Conservation (phyloP, 2,329 filamentous ascomycete genomes). For the Monilinia laxa region DNA sequence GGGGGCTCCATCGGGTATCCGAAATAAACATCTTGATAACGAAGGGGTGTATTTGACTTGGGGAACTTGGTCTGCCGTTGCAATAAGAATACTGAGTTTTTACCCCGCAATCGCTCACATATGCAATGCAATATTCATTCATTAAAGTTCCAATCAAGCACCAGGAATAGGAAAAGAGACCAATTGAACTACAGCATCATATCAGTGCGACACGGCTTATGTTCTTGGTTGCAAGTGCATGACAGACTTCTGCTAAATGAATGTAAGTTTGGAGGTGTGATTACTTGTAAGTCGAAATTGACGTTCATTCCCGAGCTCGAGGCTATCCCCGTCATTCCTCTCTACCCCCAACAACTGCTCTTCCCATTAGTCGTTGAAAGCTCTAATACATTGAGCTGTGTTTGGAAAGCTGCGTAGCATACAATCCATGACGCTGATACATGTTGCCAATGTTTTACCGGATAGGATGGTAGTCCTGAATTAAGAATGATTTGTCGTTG, state of each 20-base stretch:
- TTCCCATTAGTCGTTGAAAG: not conserved
- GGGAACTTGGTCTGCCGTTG: not conserved
- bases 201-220: not conserved
- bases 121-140: not conserved
- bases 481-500: not conserved
- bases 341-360: not conserved
- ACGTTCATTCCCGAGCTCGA: not conserved
- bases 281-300: not conserved
- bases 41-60: not conserved
- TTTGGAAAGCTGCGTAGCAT: not conserved
- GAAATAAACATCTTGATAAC: too few species aligned
- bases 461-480: not conserved
- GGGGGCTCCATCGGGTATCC: not conserved
- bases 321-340: not conserved
- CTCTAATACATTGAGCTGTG: not conserved
- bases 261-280: not conserved
- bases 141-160: conserved; percentile 6
- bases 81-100: not conserved
- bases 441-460: not conserved
- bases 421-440: not conserved
- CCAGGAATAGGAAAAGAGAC: not conserved
- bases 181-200: not conserved
- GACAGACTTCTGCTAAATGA: conserved; percentile 1
- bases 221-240: not conserved
- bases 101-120: conserved; percentile 14